Conservation (phyloP, 2,329 filamentous ascomycete species). For the Chrysoporthe austroafricana region DNA sequence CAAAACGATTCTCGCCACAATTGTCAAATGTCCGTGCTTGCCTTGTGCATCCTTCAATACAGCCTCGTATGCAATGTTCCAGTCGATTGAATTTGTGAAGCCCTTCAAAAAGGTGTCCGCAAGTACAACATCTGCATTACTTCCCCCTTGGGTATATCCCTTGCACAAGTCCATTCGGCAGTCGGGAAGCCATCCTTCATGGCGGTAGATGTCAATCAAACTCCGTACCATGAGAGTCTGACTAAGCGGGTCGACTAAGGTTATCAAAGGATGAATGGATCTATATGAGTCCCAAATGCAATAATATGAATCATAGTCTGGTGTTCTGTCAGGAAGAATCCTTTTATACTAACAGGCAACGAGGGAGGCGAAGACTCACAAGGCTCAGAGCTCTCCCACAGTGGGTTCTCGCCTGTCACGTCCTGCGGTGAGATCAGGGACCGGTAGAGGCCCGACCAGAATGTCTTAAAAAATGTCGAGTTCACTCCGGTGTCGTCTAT, state of each 20-base stretch:
- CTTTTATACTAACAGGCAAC: too few species aligned
- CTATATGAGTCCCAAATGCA: conserved; percentile 74
- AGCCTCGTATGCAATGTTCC: conserved; percentile 68
- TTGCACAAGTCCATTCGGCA: conserved; percentile 78
- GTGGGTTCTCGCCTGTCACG: conserved; percentile 72
- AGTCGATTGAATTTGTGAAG: conserved; percentile 60
- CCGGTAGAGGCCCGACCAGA: conserved; percentile 64
- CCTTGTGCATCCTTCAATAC: conserved; percentile 68
- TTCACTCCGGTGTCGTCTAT: conserved; percentile 27
- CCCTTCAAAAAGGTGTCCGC: conserved; percentile 67
- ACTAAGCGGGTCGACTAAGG: conserved; percentile 64
- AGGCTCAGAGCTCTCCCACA: conserved; percentile 65
- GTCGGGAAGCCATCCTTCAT: conserved; percentile 74
- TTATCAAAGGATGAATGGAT: conserved; percentile 68
- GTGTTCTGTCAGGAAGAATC: background rate
- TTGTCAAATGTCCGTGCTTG: background rate
- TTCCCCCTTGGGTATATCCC: conserved; percentile 71
- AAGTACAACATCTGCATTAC: conserved; percentile 69
- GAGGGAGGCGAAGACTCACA: conserved; percentile 36
- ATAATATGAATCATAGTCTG: conserved; percentile 70
- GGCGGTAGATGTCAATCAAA: conserved; percentile 69
- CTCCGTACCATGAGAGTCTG: conserved; percentile 69
- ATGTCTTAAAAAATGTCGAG: conserved; percentile 20
- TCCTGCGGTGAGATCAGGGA: conserved; percentile 74
- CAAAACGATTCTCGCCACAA: too few species aligned